Evolutionary conservation across 768 basidiomycete genomes (phyloP).

Genomic region (Glaciozyma antarctica): DNA sequence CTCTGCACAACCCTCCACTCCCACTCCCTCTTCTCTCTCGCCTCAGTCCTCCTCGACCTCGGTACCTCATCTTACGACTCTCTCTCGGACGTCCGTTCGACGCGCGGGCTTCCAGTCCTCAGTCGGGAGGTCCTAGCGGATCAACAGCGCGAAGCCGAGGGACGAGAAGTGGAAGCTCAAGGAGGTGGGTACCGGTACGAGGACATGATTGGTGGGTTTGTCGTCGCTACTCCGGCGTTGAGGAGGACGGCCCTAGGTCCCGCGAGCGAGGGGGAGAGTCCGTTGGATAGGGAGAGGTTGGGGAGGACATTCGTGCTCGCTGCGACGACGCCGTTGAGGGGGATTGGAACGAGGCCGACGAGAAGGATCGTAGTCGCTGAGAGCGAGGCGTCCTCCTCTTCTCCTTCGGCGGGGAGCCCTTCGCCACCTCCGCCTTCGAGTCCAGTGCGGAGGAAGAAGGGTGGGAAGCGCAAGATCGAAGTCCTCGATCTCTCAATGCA

Average conservation of each 20-base stretch:
- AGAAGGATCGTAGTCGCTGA: not conserved
- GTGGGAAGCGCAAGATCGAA: not conserved
- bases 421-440: not conserved
- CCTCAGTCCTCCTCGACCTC: too few relatives aligned
- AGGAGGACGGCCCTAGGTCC: not conserved
- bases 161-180: not conserved
- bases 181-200: not conserved
- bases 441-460: not conserved
- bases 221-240: not conserved
- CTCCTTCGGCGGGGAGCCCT: not conserved
- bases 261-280: not conserved
- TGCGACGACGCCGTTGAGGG: not conserved
- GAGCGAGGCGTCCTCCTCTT: not conserved
- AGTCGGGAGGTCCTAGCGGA: not conserved
- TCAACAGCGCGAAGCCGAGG: not conserved
- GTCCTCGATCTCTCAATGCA: not conserved
- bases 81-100: too few relatives aligned
- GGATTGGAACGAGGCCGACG: not conserved
- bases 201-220: not conserved
- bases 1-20: too few relatives aligned
- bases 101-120: not conserved
- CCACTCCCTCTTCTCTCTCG: too few relatives aligned
- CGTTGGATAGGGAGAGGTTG: not conserved
- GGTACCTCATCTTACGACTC: too few relatives aligned
- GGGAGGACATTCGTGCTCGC: not conserved